Conservation (phyloP, 2,329 filamentous ascomycete species). For the Penicillium fuscoglaucum region DNA sequence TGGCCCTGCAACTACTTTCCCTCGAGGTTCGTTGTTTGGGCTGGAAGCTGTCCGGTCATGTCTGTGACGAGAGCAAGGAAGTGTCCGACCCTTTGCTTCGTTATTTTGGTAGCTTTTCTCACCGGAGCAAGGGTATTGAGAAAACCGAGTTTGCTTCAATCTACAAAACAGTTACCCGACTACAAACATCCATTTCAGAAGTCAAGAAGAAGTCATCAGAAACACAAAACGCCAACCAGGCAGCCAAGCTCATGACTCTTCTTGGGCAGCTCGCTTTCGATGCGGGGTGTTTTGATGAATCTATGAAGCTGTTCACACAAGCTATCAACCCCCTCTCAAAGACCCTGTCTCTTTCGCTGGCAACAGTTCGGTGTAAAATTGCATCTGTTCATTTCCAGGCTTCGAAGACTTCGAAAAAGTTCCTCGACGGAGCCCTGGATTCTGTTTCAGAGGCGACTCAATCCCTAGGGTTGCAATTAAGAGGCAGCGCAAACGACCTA, state of each 20-base stretch:
- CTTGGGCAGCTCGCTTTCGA: conserved; percentile 45
- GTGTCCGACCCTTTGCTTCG: conserved; percentile 46
- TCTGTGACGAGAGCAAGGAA: conserved; percentile 44
- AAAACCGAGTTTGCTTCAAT: conserved; percentile 40
- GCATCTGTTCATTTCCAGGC: conserved; percentile 40
- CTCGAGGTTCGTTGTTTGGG: conserved; percentile 44
- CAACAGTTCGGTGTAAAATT: conserved; percentile 42
- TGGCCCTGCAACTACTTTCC: conserved; percentile 45
- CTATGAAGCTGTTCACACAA: conserved; percentile 38
- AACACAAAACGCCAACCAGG: conserved; percentile 26
- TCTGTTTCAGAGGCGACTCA: conserved; percentile 37
- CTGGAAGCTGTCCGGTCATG: conserved; percentile 45
- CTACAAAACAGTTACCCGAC: conserved; percentile 38
- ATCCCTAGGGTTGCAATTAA: conserved; percentile 38
- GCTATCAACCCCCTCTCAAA: conserved; percentile 33
- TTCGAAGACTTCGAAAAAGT: conserved; percentile 26
- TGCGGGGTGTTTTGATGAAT: conserved; percentile 42
- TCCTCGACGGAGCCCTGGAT: conserved; percentile 21
- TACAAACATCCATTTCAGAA: conserved; percentile 34
- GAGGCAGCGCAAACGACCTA: conserved; percentile 43
- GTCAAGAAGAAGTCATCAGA: conserved; percentile 29
- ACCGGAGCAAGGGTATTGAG: conserved; percentile 36
- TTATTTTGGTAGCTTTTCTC: conserved; percentile 40
- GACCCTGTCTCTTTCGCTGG: conserved; percentile 37
- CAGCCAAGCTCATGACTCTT: conserved; percentile 37